Conservation (phyloP, 2,329 filamentous ascomycete species). For the Paracoccidioides brasiliensis region DNA sequence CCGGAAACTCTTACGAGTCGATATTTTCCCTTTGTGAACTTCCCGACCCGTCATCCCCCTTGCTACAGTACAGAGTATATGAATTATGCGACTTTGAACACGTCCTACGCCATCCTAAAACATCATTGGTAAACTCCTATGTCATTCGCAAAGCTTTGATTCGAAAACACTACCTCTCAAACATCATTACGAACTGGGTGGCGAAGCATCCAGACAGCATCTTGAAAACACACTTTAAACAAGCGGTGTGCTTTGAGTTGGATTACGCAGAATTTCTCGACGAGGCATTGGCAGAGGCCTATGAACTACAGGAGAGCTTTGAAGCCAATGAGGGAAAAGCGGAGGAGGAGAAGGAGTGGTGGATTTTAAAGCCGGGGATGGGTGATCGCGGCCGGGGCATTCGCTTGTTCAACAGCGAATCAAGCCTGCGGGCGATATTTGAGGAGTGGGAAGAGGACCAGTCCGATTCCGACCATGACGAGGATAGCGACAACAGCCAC, state of each 20-base stretch:
- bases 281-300: constrained; percentile 80
- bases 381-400: constrained; percentile 93
- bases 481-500: constrained; percentile 36
- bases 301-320: constrained; percentile 70
- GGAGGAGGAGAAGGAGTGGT: constrained; percentile 60
- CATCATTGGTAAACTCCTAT: constrained; percentile 71
- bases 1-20: constrained; percentile 41
- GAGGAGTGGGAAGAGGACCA: constrained; percentile 71
- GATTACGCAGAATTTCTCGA: constrained; percentile 96
- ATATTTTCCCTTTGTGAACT: constrained; percentile 40
- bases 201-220: constrained; percentile 65
- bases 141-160: constrained; percentile 93
- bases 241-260: constrained; percentile 76
- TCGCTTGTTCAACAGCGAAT: constrained; percentile 70
- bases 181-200: constrained; percentile 72
- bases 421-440: constrained; percentile 74
- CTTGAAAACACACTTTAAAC: constrained; percentile 58
- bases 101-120: constrained; percentile 47
- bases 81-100: constrained; percentile 77
- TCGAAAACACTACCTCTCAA: constrained; percentile 83
- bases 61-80: constrained; percentile 76
- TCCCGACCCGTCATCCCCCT: constrained; percentile 31
- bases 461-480: constrained; percentile 54
- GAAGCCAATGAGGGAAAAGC: constrained; percentile 56
- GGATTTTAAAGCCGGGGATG: constrained; percentile 98